These are phyloP conservation scores for Starmerella bombi DNA, from an alignment of 805 yeast genomes.

Conservation along the genomic window DNA sequence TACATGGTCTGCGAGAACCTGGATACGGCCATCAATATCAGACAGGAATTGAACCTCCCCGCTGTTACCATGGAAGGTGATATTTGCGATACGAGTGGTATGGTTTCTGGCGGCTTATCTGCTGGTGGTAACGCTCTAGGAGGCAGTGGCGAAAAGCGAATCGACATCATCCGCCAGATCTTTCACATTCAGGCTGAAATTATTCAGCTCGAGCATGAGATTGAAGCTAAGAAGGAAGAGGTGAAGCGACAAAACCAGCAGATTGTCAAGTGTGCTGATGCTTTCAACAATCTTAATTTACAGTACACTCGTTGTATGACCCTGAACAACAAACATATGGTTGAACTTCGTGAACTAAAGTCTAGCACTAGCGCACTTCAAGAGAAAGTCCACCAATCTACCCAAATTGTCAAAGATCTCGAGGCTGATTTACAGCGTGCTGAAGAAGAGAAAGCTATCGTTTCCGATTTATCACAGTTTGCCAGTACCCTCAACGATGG, in stretches of 20 bases:
- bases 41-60: constrained; percentile 36
- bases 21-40: constrained; percentile 23
- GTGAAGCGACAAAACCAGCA: constrained; percentile 26
- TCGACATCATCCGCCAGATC: constrained; percentile 1
- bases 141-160: background rate
- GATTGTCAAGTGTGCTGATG: constrained; percentile 32
- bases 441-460: background rate
- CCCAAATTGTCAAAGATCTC: background rate
- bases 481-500: constrained; percentile 3
- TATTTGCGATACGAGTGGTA: constrained; percentile 70
- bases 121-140: background rate
- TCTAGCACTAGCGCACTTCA: background rate
- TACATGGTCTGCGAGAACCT: constrained; percentile 65
- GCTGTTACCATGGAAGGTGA: constrained; percentile 92
- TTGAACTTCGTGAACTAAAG: background rate
- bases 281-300: constrained; percentile 42
- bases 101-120: constrained; percentile 60
- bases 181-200: background rate
- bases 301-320: constrained; percentile 29
- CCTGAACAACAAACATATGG: background rate
- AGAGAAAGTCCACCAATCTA: background rate
- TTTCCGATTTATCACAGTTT: background rate
- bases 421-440: background rate
- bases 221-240: constrained; percentile 45
- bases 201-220: background rate